phyloP scores from a whole-genome alignment of 2,329 filamentous ascomycete species.

The Metarhizium brunneum region DNA sequence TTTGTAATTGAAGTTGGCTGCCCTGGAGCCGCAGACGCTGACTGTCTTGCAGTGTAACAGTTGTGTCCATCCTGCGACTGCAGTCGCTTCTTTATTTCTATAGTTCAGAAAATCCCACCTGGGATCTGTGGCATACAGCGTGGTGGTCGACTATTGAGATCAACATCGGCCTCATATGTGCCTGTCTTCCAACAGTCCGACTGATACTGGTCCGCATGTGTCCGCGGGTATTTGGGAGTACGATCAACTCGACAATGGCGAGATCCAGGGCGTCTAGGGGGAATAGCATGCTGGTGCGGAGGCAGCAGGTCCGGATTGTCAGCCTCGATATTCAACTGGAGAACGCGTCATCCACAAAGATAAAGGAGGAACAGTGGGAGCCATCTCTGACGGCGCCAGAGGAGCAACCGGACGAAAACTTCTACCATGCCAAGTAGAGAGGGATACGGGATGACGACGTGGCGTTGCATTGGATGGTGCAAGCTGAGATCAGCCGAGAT shows the following conservation, averaged over 20 bases:
- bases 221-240: conserved; percentile 4
- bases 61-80: conserved; percentile 7
- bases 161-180: conserved; percentile 7
- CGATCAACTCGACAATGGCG: background rate
- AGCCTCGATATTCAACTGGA: background rate
- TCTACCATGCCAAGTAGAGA: background rate
- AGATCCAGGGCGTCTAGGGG: background rate
- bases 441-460: background rate
- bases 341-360: background rate
- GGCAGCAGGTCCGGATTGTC: background rate
- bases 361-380: background rate
- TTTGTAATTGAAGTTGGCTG: background rate
- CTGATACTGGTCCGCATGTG: conserved; percentile 3
- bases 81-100: conserved; percentile 4
- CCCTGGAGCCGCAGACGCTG: background rate
- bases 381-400: background rate
- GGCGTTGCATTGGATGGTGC: background rate
- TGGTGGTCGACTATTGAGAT: conserved; percentile 9
- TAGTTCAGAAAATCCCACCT: conserved; percentile 4
- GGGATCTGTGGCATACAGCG: conserved; percentile 4
- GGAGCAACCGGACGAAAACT: background rate
- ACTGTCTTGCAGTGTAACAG: conserved; percentile 3
- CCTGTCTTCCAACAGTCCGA: conserved; percentile 2
- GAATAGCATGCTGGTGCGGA: background rate
- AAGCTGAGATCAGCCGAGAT: too few species aligned